These are phyloP conservation scores for Coemansia sp. DNA, from an alignment of 192 early-diverging fungal genomes.

Conservation along the genomic window DNA sequence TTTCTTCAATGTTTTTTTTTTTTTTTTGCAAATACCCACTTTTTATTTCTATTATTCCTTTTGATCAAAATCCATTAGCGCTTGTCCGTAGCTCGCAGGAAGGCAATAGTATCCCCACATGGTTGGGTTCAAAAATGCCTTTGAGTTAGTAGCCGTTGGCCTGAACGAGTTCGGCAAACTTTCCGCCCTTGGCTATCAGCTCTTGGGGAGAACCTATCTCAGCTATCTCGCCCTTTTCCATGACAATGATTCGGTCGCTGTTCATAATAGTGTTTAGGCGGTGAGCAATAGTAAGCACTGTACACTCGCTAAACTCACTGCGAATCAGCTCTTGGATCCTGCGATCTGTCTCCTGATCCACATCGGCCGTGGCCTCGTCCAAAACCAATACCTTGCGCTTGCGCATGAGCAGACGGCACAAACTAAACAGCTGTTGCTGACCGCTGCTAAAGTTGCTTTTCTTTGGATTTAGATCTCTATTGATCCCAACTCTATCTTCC, in stretches of 20 bases:
- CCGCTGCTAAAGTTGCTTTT: slow-evolving; percentile 51
- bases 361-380: slow-evolving; percentile 66
- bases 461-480: background rate
- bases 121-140: no score
- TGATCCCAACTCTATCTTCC: background rate
- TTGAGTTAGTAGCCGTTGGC: background rate
- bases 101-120: no score
- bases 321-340: slow-evolving; percentile 32
- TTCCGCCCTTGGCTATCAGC: slow-evolving; percentile 25
- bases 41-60: no score
- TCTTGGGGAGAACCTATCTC: background rate
- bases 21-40: no score
- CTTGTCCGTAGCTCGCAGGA: no score
- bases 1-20: no score
- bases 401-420: slow-evolving; percentile 58
- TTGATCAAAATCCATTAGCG: no score
- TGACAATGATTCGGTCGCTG: slow-evolving; percentile 61
- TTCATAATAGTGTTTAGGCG: slow-evolving; percentile 62
- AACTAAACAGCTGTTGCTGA: slow-evolving; percentile 61
- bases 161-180: slow-evolving; percentile 7
- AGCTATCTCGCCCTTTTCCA: slow-evolving; percentile 30
- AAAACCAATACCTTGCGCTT: slow-evolving; percentile 57
- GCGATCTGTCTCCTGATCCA: slow-evolving; percentile 41
- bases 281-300: slow-evolving; percentile 66
- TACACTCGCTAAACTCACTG: slow-evolving; percentile 45